phyloP scores from a whole-genome alignment of 192 early-diverging fungal genomes.

The Oehlia diaphana region DNA sequence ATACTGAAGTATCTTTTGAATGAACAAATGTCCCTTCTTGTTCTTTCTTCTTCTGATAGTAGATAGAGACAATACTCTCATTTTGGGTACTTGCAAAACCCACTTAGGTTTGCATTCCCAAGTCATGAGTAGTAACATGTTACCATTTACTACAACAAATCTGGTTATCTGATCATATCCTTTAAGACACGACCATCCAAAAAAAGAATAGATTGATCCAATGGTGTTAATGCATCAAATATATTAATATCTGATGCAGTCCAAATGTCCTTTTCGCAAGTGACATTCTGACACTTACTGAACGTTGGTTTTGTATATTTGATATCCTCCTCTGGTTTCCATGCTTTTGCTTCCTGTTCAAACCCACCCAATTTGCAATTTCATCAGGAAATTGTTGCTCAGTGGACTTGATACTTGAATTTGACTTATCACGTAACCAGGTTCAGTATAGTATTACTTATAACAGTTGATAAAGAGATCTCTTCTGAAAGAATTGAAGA shows the following conservation, averaged over 20 bases:
- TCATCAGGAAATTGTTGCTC: not conserved
- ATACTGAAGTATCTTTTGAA: not conserved
- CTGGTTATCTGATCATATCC: not conserved
- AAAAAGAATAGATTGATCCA: not conserved
- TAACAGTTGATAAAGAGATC: not conserved
- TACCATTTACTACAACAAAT: not conserved
- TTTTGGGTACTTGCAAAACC: not conserved
- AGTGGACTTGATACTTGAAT: not conserved
- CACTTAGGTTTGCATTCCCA: not conserved
- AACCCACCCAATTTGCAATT: not conserved
- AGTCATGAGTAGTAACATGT: not conserved
- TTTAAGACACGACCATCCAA: conserved; percentile 2
- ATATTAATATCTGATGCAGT: conserved; percentile 4
- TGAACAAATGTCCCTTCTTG: not conserved
- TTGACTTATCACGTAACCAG: not conserved
- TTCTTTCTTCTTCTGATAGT: not conserved
- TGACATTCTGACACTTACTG: not conserved
- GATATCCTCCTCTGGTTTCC: not conserved
- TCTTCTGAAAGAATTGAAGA: not conserved
- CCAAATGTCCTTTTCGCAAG: not conserved
- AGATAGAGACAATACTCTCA: not conserved
- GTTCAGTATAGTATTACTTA: not conserved
- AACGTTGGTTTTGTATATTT: not conserved
- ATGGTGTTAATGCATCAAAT: not conserved
- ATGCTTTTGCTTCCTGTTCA: not conserved